Percentiles rank a stretch among this genome's conserved stretches.
Conservation (phyloP, 345 rosid species). For the Sisymbrium irio region DNA sequence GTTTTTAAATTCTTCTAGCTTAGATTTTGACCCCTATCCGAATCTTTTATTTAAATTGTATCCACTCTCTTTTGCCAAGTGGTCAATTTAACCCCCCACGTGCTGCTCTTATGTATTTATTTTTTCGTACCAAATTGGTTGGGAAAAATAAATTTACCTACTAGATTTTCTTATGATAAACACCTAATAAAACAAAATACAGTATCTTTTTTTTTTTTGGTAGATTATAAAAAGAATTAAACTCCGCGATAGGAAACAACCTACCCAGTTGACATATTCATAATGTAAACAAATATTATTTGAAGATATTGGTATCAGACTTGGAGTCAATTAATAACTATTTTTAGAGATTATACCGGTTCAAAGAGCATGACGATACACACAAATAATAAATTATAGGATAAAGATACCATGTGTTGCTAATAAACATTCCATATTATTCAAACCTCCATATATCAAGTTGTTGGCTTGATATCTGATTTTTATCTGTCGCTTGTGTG, state of each 20-base stretch:
- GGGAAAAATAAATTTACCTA: not conserved
- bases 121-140: not conserved
- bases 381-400: not conserved
- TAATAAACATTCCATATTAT: not conserved
- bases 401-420: not conserved
- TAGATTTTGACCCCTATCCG: constrained; percentile 12
- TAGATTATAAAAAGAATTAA: not conserved
- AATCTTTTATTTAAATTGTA: not conserved
- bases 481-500: not conserved
- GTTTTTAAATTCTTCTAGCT: constrained; percentile 5
- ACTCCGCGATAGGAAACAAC: not conserved
- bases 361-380: not conserved
- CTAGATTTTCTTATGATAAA: not conserved
- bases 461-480: constrained; percentile 1
- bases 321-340: not conserved
- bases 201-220: not conserved
- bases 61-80: not conserved
- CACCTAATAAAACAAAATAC: not conserved
- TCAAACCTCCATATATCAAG: not conserved
- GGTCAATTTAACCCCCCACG: constrained; percentile 23
- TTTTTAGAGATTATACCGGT: not conserved
- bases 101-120: not conserved
- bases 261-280: constrained; percentile 6
- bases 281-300: not conserved
- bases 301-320: not conserved